A percentile compares a stretch with the other conserved stretches of the same genome.
Conservation (phyloP, 1,139 yeast species). For the Protomyces macrosporus region DNA sequence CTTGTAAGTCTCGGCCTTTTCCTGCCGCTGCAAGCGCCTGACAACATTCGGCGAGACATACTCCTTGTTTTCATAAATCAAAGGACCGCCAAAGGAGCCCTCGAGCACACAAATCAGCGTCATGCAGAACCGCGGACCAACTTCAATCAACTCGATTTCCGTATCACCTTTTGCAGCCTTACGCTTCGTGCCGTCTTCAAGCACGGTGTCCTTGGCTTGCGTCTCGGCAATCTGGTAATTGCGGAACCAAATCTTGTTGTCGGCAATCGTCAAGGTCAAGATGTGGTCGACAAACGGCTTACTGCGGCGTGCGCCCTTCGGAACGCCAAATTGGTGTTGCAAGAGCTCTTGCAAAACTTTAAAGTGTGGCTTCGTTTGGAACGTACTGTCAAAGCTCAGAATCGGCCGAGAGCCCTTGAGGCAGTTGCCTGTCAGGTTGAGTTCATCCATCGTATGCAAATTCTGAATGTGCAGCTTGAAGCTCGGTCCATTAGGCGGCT, state of each 20-base stretch:
- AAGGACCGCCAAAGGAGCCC: conserved; percentile 97
- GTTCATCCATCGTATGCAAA: conserved; percentile 89
- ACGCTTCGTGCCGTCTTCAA: conserved; percentile 40
- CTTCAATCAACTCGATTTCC: conserved; percentile 68
- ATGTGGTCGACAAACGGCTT: conserved; percentile 96
- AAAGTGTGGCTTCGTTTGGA: conserved; percentile 61
- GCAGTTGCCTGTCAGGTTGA: conserved; percentile 94
- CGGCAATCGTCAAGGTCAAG: conserved; percentile 85
- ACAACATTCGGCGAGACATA: conserved; percentile 93
- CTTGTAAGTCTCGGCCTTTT: conserved; percentile 72
- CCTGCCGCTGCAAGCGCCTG: conserved; percentile 78
- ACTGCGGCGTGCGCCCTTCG: conserved; percentile 88
- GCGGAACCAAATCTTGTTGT: conserved; percentile 91
- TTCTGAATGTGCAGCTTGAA: conserved; percentile 89
- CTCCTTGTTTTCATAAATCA: conserved; percentile 93
- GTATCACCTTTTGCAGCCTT: conserved; percentile 37
- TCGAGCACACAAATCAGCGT: conserved; percentile 87
- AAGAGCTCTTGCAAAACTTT: conserved; percentile 78
- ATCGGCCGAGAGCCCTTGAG: conserved; percentile 95
- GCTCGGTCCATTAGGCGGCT: conserved; percentile 98
- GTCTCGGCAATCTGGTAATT: conserved; percentile 70
- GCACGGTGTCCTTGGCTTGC: conserved; percentile 58
- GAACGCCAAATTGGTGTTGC: conserved; percentile 87
- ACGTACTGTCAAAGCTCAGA: conserved; percentile 76
- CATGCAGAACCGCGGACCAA: conserved; percentile 94